Conservation (phyloP, 2,329 filamentous ascomycete genomes). For the Tolypocladium nubicola region DNA sequence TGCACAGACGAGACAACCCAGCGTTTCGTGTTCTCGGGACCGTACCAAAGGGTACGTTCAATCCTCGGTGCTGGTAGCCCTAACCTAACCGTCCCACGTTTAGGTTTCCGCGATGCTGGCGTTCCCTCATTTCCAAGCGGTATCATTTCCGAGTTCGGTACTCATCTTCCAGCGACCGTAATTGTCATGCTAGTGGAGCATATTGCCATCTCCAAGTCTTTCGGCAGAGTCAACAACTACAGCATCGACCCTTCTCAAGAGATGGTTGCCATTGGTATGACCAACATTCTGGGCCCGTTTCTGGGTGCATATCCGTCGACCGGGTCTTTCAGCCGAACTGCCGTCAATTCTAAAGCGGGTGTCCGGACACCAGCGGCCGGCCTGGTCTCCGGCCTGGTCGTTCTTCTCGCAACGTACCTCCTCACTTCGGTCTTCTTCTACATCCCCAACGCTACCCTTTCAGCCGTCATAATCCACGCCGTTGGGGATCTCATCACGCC, state of each 20-base stretch:
- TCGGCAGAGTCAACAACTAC: conserved; percentile 93
- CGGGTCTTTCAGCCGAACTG: conserved; percentile 90
- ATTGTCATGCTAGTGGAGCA: conserved; percentile 97
- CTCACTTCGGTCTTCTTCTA: conserved; percentile 86
- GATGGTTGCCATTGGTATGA: conserved; percentile 85
- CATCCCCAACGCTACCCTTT: conserved; percentile 70
- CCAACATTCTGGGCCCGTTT: conserved; percentile 84
- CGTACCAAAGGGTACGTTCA: conserved; percentile 58
- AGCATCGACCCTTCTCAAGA: conserved; percentile 92
- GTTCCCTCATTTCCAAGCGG: conserved; percentile 57
- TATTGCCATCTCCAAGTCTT: conserved; percentile 94
- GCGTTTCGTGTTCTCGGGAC: conserved; percentile 62
- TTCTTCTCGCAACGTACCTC: conserved; percentile 83
- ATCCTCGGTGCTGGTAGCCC: background rate
- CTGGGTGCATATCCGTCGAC: conserved; percentile 87
- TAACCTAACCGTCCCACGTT: background rate
- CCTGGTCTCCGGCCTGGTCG: conserved; percentile 75
- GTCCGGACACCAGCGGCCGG: conserved; percentile 86
- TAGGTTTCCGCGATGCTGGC: conserved; percentile 68
- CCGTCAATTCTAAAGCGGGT: conserved; percentile 94
- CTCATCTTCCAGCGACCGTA: conserved; percentile 71
- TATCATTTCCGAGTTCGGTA: conserved; percentile 58
- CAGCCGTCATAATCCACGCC: conserved; percentile 91
- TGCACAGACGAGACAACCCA: conserved; percentile 50
- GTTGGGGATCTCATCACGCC: conserved; percentile 87